phyloP scores from a whole-genome alignment of 2,329 filamentous ascomycete genomes.

The Tricladium varicosporioides region DNA sequence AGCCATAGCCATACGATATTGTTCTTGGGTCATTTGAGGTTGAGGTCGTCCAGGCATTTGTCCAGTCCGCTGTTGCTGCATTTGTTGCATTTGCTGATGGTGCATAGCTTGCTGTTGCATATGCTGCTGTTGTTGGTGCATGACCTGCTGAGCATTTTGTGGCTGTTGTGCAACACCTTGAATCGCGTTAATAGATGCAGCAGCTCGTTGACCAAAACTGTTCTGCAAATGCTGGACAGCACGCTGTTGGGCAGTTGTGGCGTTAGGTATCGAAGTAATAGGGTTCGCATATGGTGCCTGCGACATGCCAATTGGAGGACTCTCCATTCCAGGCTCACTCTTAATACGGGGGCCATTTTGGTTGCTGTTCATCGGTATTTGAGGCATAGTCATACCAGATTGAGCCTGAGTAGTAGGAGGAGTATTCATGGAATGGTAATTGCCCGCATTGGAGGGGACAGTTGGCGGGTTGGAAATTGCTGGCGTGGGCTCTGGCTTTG shows the following conservation, averaged over 20 bases:
- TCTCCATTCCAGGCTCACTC: conserved; percentile 43
- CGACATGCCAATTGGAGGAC: conserved; percentile 8
- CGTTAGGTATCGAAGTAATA: conserved; percentile 32
- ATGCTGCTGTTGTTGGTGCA: conserved; percentile 20
- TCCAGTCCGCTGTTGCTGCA: conserved; percentile 30
- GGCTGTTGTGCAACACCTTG: conserved; percentile 35
- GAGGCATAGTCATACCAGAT: conserved; percentile 17
- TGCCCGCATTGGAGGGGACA: conserved; percentile 33
- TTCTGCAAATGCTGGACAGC: conserved; percentile 56
- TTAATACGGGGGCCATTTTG: conserved; percentile 36
- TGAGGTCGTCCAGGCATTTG: conserved; percentile 10
- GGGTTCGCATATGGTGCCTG: conserved; percentile 20
- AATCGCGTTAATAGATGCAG: conserved; percentile 64
- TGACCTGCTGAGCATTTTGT: conserved; percentile 27
- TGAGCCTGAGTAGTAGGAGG: conserved; percentile 22
- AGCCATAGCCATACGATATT: conserved; percentile 33
- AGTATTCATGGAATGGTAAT: conserved; percentile 29
- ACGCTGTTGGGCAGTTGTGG: conserved; percentile 48
- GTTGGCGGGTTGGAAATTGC: conserved; percentile 36
- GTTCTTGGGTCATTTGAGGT: conserved; percentile 19
- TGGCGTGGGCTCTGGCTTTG: conserved; percentile 64
- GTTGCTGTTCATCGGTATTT: conserved; percentile 23
- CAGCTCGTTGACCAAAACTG: conserved; percentile 62
- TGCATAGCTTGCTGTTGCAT: conserved; percentile 6
- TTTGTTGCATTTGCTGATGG: conserved; percentile 20